These are phyloP conservation scores for Candida pseudoviswanathii DNA, from an alignment of 1,139 yeast species.

Conservation along the genomic window DNA sequence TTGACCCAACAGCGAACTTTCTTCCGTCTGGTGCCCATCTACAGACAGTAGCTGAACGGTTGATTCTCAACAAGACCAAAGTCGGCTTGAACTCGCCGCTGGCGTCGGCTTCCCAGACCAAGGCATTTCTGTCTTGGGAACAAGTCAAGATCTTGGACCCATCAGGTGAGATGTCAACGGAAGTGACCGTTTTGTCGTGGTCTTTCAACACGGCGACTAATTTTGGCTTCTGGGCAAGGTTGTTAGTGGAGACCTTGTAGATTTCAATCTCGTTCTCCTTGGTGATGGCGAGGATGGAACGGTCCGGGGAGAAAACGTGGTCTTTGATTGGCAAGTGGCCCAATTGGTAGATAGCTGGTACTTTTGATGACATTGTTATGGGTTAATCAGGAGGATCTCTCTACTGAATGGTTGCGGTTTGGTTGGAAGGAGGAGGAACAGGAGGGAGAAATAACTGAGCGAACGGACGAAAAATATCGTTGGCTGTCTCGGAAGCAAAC, in stretches of 20 bases:
- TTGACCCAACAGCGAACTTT: conserved; percentile 96
- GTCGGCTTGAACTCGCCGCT: conserved; percentile 70
- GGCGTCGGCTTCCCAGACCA: conserved; percentile 76
- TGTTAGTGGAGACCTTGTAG: conserved; percentile 54
- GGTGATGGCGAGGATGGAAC: conserved; percentile 74
- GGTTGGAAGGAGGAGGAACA: background rate
- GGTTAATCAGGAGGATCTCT: conserved; percentile 34
- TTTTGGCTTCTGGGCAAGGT: conserved; percentile 39
- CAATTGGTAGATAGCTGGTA: conserved; percentile 55
- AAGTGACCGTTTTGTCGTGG: conserved; percentile 94
- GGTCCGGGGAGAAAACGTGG: conserved; percentile 80
- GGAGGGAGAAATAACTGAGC: background rate
- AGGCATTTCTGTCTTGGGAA: conserved; percentile 96
- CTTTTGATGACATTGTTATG: conserved; percentile 22
- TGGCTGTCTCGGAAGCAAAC: background rate
- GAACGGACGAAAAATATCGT: background rate
- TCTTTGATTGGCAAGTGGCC: conserved; percentile 89
- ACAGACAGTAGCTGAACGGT: conserved; percentile 91
- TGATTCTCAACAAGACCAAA: conserved; percentile 86
- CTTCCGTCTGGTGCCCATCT: conserved; percentile 92
- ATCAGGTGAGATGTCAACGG: conserved; percentile 86
- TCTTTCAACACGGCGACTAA: conserved; percentile 68
- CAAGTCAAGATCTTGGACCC: conserved; percentile 89
- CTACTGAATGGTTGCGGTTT: conserved; percentile 31
- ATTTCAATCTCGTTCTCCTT: conserved; percentile 76